These are phyloP conservation scores for Acer negundo DNA, from an alignment of 345 rosid species.

Conservation along the genomic window DNA sequence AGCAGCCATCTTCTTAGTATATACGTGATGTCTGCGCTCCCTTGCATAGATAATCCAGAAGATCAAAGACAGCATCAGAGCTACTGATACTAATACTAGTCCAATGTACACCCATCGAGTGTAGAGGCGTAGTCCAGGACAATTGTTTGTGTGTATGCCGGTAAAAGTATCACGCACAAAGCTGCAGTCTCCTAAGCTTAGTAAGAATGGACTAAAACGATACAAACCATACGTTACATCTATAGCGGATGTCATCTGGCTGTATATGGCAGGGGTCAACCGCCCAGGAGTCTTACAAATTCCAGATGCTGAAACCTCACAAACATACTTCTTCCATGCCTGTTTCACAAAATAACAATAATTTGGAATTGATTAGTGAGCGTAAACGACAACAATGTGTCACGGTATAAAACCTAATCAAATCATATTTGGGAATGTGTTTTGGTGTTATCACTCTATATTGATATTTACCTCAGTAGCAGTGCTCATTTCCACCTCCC, in stretches of 20 bases:
- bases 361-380: no score
- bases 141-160: conserved; percentile 44
- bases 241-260: conserved; percentile 67
- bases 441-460: background rate
- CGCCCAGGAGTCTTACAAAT: conserved; percentile 75
- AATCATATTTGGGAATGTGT: background rate
- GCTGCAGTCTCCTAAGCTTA: conserved; percentile 67
- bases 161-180: conserved; percentile 81
- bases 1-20: conserved; percentile 45
- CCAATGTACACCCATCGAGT: conserved; percentile 80
- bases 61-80: conserved; percentile 86
- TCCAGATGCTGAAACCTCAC: conserved; percentile 51
- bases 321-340: conserved; percentile 68
- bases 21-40: conserved; percentile 81
- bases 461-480: conserved; percentile 58
- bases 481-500: conserved; percentile 63
- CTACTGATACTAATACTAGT: conserved; percentile 69
- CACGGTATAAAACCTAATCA: background rate
- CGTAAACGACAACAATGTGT: background rate
- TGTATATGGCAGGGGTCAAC: conserved; percentile 62
- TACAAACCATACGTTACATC: conserved; percentile 79
- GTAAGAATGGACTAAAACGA: conserved; percentile 82
- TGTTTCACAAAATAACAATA: conserved; percentile 29
- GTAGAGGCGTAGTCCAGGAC: conserved; percentile 63
- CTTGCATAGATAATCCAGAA: conserved; percentile 92